Base-by-base conservation (phyloP, 345 rosid genomes). In the Brassica incana region DNA sequence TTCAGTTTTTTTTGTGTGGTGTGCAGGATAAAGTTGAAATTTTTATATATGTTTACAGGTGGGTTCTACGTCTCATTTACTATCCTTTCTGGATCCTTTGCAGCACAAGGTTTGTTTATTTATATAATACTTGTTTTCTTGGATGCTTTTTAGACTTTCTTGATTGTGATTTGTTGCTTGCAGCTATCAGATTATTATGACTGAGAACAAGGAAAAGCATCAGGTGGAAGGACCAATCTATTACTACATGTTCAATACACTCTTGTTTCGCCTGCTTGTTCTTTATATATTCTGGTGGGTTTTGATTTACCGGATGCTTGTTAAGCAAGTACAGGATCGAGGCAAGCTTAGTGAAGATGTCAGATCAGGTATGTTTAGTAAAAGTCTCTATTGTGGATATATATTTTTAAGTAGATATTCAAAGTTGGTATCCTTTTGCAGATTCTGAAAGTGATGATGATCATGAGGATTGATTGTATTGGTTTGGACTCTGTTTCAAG, bases 51-150 rank as follows among this genome's bases (percentile, higher is more conserved):
- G 98, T 96, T 82, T 85, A 85, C 90, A 75, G 97, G 95, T 83
- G 99, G 99, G 56, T 90, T 75, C 85, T 96, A 73, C 98, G 99
- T 63, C 97, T 96, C 72, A 85, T 92, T 68, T 96, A 90, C 84
- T 96, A 76, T 78, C 99, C 99, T 67, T 96, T 93, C 77, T 96
- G 99, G 99, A 71, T 96, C 84, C 89, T 96, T 63, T 92, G 99
- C 98, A 96, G 99, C 80, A 96, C 99, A 67, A 96, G 99, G 99
- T 96, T 82, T 29, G 88, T 81, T 36, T 35, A 45, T 23, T 23
- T 27, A 58, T 70, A n/a, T 20, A 6, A 12, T 43, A 23, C 25
- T 23, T 69, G 45, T 35, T 65, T 65, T 71, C 78, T 63, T 79
- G 65, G 61, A n/a, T 78, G 73, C 5, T 3, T 35, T 1, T 33